Conservation (phyloP, 306 rosid species). For the Vigna nakashimae region DNA sequence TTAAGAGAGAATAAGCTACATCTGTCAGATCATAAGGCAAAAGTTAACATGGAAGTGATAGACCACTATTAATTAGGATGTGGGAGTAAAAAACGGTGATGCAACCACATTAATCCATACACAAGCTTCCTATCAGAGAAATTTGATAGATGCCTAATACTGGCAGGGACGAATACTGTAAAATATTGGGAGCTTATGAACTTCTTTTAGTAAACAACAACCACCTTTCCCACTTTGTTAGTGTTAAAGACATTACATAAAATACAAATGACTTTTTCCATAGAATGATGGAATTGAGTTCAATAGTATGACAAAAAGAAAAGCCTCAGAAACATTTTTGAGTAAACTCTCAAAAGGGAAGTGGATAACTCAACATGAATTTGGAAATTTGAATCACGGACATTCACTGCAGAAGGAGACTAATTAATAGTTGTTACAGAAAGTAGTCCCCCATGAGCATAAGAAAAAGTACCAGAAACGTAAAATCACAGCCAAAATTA, state of each 20-base stretch:
- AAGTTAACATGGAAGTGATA: not conserved
- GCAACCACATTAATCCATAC: not conserved
- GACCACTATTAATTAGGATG: not conserved
- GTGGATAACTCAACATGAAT: not conserved
- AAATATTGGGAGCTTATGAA: not conserved
- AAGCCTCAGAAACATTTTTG: not conserved
- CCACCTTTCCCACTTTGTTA: not conserved
- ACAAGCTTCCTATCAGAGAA: not conserved
- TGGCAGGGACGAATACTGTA: not conserved
- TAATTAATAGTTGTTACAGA: not conserved
- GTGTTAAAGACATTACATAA: not conserved
- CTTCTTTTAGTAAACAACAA: not conserved
- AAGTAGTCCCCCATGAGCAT: constrained; percentile 17
- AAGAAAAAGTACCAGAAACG: not conserved
- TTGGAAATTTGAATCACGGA: not conserved
- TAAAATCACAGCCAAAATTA: constrained; percentile 9
- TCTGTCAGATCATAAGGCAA: not conserved
- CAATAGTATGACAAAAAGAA: not conserved
- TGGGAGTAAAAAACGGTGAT: not conserved
- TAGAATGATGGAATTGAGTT: not conserved
- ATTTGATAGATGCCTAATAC: constrained; percentile 1
- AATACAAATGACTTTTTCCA: not conserved
- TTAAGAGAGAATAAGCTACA: constrained; percentile 1
- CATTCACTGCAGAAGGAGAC: not conserved
- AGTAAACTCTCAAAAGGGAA: not conserved